Evolutionary conservation across 257 asterid genomes (phyloP), one percentile per base, ranked within the genome.

Genomic region (Henckelia pumila): DNA sequence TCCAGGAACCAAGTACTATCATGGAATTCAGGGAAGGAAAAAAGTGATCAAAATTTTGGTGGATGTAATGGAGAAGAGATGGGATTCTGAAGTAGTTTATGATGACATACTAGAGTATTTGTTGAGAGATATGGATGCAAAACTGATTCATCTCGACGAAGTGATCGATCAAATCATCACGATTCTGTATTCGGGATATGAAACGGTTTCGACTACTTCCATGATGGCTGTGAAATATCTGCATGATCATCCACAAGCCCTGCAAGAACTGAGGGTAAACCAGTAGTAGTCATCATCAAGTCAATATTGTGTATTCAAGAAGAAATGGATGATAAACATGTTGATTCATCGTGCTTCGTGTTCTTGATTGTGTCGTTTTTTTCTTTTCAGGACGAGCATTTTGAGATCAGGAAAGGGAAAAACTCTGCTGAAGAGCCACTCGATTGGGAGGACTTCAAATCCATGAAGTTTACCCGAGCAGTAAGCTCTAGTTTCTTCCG

Each of bases 151-250:
- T n/a, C n/a, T n/a, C 35, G 97, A 83, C 14, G 97, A 92, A 47
- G 82, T 89, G 23, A 71, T 87, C 7, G 97, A 89, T 72, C 90
- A 86, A 59, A 86, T 92, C 59, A 86, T 92, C 75, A 81, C 98
- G 0, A 86, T 92, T 58, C 58, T 92, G 71, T 87, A 92, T 71
- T 88, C 98, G 26, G 98, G 98, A 11, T 92, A 77, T 60, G 98
- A 92, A 71, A 92, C 98, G 19, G 89, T 86, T 29, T 89, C 98
- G 11, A 86, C 89, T 3, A 89, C 95, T 59, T 72, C 91, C 8
- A 86, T 92, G 98, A 92, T 92, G 97, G 86, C 89, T 56, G 78
- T 89, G 70, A 92, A 89, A 78, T 92, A 84, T 73, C 97, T 92
- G 70, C 91, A 86, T 73, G 95, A 89, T 59, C 86, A 88, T 75